phyloP scores from a whole-genome alignment of 2,329 filamentous ascomycete species.

The Claviceps digitariae region DNA sequence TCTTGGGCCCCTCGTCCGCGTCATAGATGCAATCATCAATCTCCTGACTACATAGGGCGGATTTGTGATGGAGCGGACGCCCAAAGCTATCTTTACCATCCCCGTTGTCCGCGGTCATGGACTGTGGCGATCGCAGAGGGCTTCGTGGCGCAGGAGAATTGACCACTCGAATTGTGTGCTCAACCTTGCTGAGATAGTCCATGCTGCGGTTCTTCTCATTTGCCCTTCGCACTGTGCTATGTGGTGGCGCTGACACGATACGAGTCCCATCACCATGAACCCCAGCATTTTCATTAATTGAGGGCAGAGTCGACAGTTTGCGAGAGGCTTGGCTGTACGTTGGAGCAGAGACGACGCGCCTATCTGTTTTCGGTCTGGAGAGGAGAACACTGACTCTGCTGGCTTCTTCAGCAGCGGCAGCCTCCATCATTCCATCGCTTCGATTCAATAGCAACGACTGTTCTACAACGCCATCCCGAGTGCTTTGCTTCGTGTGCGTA shows the following conservation, averaged over 20 bases:
- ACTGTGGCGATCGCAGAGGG: constrained; percentile 21
- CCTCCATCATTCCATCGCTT: constrained; percentile 8
- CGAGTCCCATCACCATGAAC: constrained; percentile 24
- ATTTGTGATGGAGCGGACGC: constrained; percentile 10
- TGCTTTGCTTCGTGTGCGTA: constrained; percentile 9
- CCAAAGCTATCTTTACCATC: constrained; percentile 11
- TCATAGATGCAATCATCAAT: constrained; percentile 10
- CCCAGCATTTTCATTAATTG: constrained; percentile 32
- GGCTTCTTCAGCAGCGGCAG: constrained; percentile 13
- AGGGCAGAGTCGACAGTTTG: constrained; percentile 28
- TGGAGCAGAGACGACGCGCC: constrained; percentile 38
- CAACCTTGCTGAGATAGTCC: constrained; percentile 31
- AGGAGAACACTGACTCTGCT: constrained; percentile 18
- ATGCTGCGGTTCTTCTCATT: constrained; percentile 24
- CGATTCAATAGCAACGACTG: constrained; percentile 15
- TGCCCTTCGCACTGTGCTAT: constrained; percentile 17
- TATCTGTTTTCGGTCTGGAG: constrained; percentile 24
- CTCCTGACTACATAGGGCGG: constrained; percentile 8
- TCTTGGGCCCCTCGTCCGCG: constrained; percentile 16
- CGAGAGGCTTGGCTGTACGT: constrained; percentile 27
- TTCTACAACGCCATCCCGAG: constrained; percentile 10
- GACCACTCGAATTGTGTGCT: constrained; percentile 43
- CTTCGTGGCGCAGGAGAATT: constrained; percentile 29
- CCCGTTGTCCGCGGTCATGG: constrained; percentile 30
- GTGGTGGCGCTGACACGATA: constrained; percentile 32